Base-by-base conservation (phyloP, 176 grass and related monocot genomes). In the barley (Hordeum vulgare) region DNA sequence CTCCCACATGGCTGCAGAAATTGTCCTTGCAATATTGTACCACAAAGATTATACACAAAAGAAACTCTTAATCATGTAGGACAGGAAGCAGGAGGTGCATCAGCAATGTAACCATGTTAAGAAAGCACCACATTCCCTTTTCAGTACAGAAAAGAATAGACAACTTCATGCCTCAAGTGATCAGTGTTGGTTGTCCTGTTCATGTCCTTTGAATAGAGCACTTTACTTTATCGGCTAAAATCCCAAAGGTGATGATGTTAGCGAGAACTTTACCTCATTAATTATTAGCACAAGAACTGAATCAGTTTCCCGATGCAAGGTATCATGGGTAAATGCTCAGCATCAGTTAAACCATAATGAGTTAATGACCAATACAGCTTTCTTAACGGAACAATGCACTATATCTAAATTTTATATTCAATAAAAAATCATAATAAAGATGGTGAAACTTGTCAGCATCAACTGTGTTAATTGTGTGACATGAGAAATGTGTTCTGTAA, bases 341-440 rank as follows among this genome's bases (percentile, higher is more conserved):
- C 61, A 81, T 71, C 20, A 64, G 31, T 72, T 72, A 71, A 56
- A 81, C 40, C 53, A 64, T 85, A 57, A 81, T 54, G 31, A 34
- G 18, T 5, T 85, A 57, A 81, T 63, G 31, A 34, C 53, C 6
- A 0, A 41, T 24, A n/a, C 6, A 62, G 12, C 42, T 61, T 34
- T 59, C 56, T 20, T 11, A 25, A 27, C 24, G 57, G 65, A 80
- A 74, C 14, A 68, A 69, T 49, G 7, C 0, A 44, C 11, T 27
- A 20, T 75, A 1, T 82, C 37, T 58, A 67, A 57, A 37, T 77
- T 67, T 27, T 34, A 56, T 21, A 56, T 21, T 44, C 29, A 68
- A 44, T 44, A 42, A 13, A 81, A 76, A 56, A 56, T 53, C 20
- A 51, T 21, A 1, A 42, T 74, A 68, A 45, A 36, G 9, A 56